phyloP scores from a whole-genome alignment of 352 stramenopile genomes.

The Albugo candida region DNA sequence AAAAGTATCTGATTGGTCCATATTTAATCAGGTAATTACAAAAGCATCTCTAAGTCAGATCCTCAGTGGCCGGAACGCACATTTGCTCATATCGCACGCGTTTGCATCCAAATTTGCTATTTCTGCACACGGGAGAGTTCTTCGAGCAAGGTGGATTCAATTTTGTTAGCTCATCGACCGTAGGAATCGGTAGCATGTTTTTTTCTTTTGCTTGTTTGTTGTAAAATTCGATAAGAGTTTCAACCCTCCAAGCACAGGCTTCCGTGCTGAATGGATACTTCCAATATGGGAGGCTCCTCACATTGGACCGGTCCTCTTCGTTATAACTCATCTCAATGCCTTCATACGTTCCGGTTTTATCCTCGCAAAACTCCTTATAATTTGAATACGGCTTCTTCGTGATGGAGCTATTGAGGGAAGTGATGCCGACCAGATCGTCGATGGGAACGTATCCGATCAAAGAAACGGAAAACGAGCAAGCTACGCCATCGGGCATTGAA shows the following conservation, averaged over 20 bases:
- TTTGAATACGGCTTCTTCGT: conserved; percentile 15
- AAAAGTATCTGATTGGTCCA: background rate
- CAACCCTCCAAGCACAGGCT: conserved; percentile 14
- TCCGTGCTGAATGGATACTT: conserved; percentile 14
- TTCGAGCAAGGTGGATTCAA: conserved; percentile 33
- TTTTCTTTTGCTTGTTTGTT: conserved; percentile 4
- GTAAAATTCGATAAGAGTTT: conserved; percentile 26
- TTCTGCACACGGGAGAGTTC: conserved; percentile 17
- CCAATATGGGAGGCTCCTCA: conserved; percentile 31
- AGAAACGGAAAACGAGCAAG: conserved; percentile 39
- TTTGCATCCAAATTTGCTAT: conserved; percentile 33
- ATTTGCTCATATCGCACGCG: conserved; percentile 49
- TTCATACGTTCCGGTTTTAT: conserved; percentile 14
- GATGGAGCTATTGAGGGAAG: conserved; percentile 15
- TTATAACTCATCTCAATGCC: conserved; percentile 21
- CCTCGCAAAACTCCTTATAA: conserved; percentile 34
- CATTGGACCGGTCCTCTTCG: background rate
- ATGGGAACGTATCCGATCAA: conserved; percentile 29
- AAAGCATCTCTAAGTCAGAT: too few relatives aligned
- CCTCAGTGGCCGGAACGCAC: conserved; percentile 10
- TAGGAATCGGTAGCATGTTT: conserved; percentile 22
- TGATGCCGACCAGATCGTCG: conserved; percentile 55
- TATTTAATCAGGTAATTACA: too few relatives aligned
- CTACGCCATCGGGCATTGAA: conserved; percentile 13
- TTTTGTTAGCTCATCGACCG: conserved; percentile 8